Evolutionary conservation across 1,139 yeast species (phyloP).

Genomic region (Ashbya aceris): DNA sequence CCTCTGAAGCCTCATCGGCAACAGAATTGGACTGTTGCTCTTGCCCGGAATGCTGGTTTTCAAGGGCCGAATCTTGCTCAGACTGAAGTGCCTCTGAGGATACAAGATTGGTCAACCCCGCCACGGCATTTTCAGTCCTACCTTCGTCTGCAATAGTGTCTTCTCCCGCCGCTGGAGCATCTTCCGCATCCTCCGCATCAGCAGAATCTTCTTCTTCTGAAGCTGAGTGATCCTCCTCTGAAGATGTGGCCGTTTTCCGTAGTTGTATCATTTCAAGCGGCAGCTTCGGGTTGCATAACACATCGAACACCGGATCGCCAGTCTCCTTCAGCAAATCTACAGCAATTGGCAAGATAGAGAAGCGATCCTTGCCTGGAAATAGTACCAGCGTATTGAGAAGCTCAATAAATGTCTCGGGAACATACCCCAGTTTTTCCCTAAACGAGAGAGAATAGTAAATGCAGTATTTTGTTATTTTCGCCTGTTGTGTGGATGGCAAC

Average conservation of each 20-base stretch:
- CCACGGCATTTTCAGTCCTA: conserved; percentile 9
- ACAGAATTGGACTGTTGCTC: too few species aligned
- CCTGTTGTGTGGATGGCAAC: conserved; percentile 55
- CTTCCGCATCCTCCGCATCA: conserved; percentile 3
- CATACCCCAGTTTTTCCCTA: conserved; percentile 17
- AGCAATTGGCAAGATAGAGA: conserved; percentile 65
- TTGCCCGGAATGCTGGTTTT: not conserved
- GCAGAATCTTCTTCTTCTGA: conserved; percentile 12
- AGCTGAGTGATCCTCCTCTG: conserved; percentile 11
- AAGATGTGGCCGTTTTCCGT: conserved; percentile 18
- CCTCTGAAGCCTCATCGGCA: not conserved
- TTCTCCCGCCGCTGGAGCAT: conserved; percentile 4
- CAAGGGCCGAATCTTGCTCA: not conserved
- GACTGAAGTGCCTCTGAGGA: too few species aligned
- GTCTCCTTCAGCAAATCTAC: conserved; percentile 33
- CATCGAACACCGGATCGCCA: conserved; percentile 39
- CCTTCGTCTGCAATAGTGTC: conserved; percentile 11
- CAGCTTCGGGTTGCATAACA: conserved; percentile 66
- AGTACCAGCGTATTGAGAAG: conserved; percentile 47
- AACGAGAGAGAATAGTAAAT: conserved; percentile 30
- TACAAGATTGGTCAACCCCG: not conserved
- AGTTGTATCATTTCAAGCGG: conserved; percentile 49
- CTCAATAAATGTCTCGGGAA: conserved; percentile 29
- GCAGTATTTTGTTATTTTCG: conserved; percentile 50
- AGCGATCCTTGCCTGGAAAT: conserved; percentile 52